Percentiles rank a stretch among this genome's conserved stretches.
These are phyloP conservation scores for Colletotrichum gigasporum DNA, from an alignment of 2,329 filamentous ascomycete species.

Conservation along the genomic window DNA sequence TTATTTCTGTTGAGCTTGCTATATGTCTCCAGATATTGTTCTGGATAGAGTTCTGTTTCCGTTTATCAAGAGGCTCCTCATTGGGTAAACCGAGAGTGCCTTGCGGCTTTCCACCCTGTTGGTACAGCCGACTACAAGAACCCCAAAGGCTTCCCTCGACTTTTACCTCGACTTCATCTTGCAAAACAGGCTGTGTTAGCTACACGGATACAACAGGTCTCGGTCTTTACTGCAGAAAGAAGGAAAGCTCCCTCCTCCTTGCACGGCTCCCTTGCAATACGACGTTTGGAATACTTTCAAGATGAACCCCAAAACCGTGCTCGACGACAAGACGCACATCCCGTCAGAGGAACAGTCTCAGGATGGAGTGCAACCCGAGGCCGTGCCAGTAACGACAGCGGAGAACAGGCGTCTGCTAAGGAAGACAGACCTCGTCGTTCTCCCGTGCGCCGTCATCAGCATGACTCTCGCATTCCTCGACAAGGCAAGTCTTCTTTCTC, in stretches of 20 bases:
- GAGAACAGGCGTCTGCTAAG: conserved; percentile 24
- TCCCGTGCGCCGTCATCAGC: conserved; percentile 29
- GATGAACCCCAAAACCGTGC: conserved; percentile 12
- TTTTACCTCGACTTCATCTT: background rate
- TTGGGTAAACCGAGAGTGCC: no score
- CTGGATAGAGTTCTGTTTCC: no score
- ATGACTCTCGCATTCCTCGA: conserved; percentile 35
- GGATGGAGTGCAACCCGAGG: background rate
- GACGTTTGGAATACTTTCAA: background rate
- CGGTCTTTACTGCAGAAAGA: no score
- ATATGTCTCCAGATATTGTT: no score
- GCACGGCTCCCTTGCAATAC: background rate
- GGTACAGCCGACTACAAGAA: no score
- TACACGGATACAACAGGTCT: no score
- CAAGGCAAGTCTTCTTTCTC: conserved; percentile 10
- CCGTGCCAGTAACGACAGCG: conserved; percentile 10
- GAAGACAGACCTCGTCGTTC: conserved; percentile 34
- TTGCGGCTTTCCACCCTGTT: no score
- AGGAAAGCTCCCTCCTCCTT: no score
- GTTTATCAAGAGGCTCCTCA: no score
- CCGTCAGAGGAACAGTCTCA: background rate
- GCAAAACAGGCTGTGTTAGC: background rate
- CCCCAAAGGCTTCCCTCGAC: no score
- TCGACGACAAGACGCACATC: background rate
- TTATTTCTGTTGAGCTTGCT: no score